Evolutionary conservation across 371 early-diverging fungal species (phyloP).

Genomic region (Mortierella sp.): DNA sequence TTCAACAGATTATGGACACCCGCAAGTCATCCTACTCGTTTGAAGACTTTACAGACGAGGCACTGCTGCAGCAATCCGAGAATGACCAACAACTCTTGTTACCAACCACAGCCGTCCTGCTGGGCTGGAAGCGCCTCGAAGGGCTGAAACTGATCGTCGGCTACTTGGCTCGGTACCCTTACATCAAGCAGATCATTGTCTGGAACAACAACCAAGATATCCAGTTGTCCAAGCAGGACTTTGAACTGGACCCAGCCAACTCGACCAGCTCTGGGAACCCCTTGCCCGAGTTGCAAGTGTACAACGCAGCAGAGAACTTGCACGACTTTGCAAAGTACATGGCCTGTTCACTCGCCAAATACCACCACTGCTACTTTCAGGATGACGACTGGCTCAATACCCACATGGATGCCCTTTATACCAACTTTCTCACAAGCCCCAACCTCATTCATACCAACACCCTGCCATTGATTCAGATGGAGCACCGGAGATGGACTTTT

Average conservation of each 20-base stretch:
- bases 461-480: constrained; percentile 64
- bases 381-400: constrained; percentile 66
- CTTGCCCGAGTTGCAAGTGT: constrained; percentile 54
- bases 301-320: constrained; percentile 60
- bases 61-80: constrained; percentile 9
- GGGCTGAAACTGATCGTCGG: constrained; percentile 58
- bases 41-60: constrained; percentile 48
- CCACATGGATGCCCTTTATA: constrained; percentile 69
- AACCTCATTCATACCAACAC: constrained; percentile 68
- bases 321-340: constrained; percentile 69
- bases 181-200: constrained; percentile 66
- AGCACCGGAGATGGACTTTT: constrained; percentile 69
- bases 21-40: constrained; percentile 32
- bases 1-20: constrained; percentile 33
- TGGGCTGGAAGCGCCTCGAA: constrained; percentile 55
- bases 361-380: constrained; percentile 71
- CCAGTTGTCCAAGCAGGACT: constrained; percentile 38
- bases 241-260: constrained; percentile 47
- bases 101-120: constrained; percentile 45
- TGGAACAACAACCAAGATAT: constrained; percentile 58
- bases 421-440: constrained; percentile 68
- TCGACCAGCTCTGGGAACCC: constrained; percentile 27
- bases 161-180: constrained; percentile 64
- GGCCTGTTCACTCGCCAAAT: constrained; percentile 67
- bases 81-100: constrained; percentile 30